Evolutionary conservation across 768 basidiomycete genomes (phyloP).

Genomic region (Tylopilus felleus): DNA sequence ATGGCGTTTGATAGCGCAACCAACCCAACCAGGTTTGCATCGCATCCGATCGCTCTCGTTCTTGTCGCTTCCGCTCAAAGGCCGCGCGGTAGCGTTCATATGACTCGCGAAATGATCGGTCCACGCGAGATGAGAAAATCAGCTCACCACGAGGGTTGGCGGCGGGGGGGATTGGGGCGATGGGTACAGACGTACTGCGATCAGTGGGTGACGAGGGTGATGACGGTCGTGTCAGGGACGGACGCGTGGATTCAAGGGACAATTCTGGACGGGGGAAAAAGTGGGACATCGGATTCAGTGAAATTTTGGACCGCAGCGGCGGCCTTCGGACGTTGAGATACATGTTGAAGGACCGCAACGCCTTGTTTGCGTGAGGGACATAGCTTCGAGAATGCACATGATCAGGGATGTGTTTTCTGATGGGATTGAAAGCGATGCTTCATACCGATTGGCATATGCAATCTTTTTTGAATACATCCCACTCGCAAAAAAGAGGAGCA

Average conservation of each 20-base stretch:
- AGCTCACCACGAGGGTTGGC: slow-evolving; percentile 92
- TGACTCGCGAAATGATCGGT: slow-evolving; percentile 75
- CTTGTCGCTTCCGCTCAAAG: slow-evolving; percentile 78
- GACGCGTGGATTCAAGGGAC: slow-evolving; percentile 19
- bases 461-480: slow-evolving; percentile 97
- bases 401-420: slow-evolving; percentile 13
- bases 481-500: slow-evolving; percentile 92
- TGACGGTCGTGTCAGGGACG: slow-evolving; percentile 24
- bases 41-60: slow-evolving; percentile 46
- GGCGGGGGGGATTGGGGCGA: slow-evolving; percentile 77
- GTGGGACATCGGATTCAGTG: slow-evolving; percentile 39
- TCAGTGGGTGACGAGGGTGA: slow-evolving; percentile 34
- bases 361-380: slow-evolving; percentile 91
- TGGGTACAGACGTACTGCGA: slow-evolving; percentile 46
- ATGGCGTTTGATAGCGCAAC: slow-evolving; percentile 28
- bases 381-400: slow-evolving; percentile 54
- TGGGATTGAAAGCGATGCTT: slow-evolving; percentile 14
- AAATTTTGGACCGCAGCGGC: slow-evolving; percentile 59
- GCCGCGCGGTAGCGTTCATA: slow-evolving; percentile 90
- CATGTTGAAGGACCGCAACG: slow-evolving; percentile 93
- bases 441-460: slow-evolving; percentile 91
- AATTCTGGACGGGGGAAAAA: slow-evolving; percentile 32
- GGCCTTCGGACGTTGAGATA: slow-evolving; percentile 90
- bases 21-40: slow-evolving; percentile 31
- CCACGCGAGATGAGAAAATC: slow-evolving; percentile 90